Base-by-base conservation (phyloP, 441 rosid species). In the Eugenia klotzschiana region DNA sequence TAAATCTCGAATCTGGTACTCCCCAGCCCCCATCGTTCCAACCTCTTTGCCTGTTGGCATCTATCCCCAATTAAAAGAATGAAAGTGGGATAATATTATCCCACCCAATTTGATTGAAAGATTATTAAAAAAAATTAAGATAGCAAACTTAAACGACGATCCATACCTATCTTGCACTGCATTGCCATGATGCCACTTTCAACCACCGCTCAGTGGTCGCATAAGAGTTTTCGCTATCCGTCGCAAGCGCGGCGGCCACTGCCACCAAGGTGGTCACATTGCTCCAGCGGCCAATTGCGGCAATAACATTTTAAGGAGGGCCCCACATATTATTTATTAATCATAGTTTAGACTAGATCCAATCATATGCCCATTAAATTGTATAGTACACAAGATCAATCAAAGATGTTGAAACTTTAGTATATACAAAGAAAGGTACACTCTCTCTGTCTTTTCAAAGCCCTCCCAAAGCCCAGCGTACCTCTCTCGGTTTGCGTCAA, bases 211-310 rank as follows among this genome's bases (percentile, higher is more conserved):
- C 0, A 3, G 3, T 57, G 4, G 15, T 14, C 1, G 7, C 29
- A 6, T 26, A 0, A 0, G 1, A 57, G 10, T 7, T 14, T 14
- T 26, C 1, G 5, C 0, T 7, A 14, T 58, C 2, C 1, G 7
- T 26, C 15, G 0, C 0, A 1, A 58, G 22, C 0, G 7, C 0
- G 1, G 0, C 1, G 5, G 10, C 9, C 8, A 14, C 0, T 0
- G 2, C 64, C 4, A 13, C 14, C 7, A 25, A 7, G 26, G 3
- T 6, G 15, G 18, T 50, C 51, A 1, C 0, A 0, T 56, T 56
- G 16, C 8, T 15, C 26, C 15, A 13, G 16, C 5, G 4, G 3
- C 16, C 51, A 4, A 12, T 56, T 3, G 18, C 3, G 26, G 27
- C 14, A 25, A 3, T 25, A 1, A 2, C 18, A 56, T 25, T 2